Percentiles rank a stretch among this genome's conserved stretches.
phyloP scores from a whole-genome alignment of 306 rosid genomes.

The Casuarina cunninghamiana region DNA sequence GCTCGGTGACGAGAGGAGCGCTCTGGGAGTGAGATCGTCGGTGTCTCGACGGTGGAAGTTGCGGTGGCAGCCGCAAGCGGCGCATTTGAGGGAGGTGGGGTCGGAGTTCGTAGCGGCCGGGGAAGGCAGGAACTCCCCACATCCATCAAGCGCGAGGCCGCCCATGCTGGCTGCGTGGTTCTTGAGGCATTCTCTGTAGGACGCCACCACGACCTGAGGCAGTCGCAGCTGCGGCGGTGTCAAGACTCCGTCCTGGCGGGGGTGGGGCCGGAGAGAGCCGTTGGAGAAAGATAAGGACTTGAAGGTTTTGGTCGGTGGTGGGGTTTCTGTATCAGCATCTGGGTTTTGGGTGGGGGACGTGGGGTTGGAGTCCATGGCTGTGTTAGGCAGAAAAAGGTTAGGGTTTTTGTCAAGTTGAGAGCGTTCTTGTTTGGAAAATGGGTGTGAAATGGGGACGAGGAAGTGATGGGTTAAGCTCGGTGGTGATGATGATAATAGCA shows the following conservation, averaged over 20 bases:
- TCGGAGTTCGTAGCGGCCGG: conserved; percentile 43
- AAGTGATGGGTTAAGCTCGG: conserved; percentile 24
- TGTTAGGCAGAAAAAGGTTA: conserved; percentile 30
- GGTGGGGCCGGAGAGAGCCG: conserved; percentile 54
- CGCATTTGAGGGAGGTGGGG: conserved; percentile 80
- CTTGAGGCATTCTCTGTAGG: conserved; percentile 80
- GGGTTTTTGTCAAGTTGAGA: conserved; percentile 37
- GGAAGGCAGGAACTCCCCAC: conserved; percentile 84
- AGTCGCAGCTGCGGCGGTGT: neutral
- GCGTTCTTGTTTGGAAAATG: neutral
- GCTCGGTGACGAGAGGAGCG: conserved; percentile 34
- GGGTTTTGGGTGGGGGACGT: conserved; percentile 30
- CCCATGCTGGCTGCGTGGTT: conserved; percentile 88
- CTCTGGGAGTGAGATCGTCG: conserved; percentile 30
- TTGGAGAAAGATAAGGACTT: conserved; percentile 49
- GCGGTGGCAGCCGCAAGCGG: conserved; percentile 95
- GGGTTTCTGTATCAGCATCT: conserved; percentile 46
- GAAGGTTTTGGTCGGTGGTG: conserved; percentile 40
- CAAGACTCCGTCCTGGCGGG: conserved; percentile 4
- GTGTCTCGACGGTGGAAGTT: conserved; percentile 92
- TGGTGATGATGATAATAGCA: conserved; percentile 17
- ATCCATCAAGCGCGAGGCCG: conserved; percentile 86
- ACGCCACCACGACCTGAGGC: conserved; percentile 21
- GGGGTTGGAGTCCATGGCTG: conserved; percentile 44
- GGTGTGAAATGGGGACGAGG: neutral